These are phyloP conservation scores for Oropetium thomaeum DNA, from an alignment of 176 grass and related monocot genomes.

Conservation along the genomic window DNA sequence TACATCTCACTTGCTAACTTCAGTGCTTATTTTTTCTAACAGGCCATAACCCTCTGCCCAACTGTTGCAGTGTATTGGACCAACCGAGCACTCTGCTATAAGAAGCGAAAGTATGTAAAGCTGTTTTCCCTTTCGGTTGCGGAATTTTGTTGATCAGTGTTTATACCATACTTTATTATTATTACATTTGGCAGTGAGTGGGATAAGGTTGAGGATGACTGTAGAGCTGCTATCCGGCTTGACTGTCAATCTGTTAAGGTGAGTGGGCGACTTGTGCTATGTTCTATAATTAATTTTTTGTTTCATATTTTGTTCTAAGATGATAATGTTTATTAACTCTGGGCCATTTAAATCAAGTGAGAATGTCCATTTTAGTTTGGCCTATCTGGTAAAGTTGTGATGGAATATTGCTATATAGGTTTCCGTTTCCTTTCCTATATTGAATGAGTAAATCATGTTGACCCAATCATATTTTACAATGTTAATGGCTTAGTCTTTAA, in stretches of 20 bases:
- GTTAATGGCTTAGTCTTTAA: background rate
- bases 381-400: constrained; percentile 29
- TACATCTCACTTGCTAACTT: constrained; percentile 19
- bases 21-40: constrained; percentile 40
- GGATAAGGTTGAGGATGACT: constrained; percentile 74
- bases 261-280: background rate
- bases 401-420: background rate
- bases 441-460: background rate
- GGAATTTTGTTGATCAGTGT: constrained; percentile 17
- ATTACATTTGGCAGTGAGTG: constrained; percentile 61
- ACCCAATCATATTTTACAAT: background rate
- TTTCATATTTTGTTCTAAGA: background rate
- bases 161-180: constrained; percentile 19
- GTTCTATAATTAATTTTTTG: background rate
- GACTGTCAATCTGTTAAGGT: constrained; percentile 86
- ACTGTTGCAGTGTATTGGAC: constrained; percentile 72
- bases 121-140: constrained; percentile 30
- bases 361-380: constrained; percentile 11
- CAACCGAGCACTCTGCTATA: constrained; percentile 84
- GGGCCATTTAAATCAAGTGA: background rate
- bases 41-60: constrained; percentile 81
- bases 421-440: background rate
- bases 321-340: background rate
- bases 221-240: constrained; percentile 69
- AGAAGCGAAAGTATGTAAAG: constrained; percentile 65